Percentiles rank a stretch among this genome's conserved stretches.
These are phyloP conservation scores for Wickerhamiella parazyma DNA, from an alignment of 805 yeast species.

Conservation along the genomic window DNA sequence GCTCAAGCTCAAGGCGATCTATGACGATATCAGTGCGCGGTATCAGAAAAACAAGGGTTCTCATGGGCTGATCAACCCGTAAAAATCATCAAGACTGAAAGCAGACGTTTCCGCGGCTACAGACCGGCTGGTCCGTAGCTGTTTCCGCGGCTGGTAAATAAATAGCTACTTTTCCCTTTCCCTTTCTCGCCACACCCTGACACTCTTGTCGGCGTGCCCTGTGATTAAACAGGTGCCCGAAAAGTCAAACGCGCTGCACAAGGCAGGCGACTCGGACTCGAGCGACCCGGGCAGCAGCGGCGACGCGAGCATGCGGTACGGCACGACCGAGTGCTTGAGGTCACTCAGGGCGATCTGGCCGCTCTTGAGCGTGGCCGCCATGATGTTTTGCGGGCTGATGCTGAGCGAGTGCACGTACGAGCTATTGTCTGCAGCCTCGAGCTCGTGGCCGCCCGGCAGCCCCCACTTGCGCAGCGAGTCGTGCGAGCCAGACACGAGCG, in stretches of 20 bases:
- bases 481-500: conserved; percentile 69
- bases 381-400: conserved; percentile 43
- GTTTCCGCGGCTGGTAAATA: conserved; percentile 8
- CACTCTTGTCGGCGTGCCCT: conserved; percentile 76
- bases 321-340: conserved; percentile 61
- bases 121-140: conserved; percentile 1
- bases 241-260: conserved; percentile 40
- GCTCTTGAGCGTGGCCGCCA: conserved; percentile 71
- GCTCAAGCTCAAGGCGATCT: conserved; percentile 7
- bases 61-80: conserved; percentile 2
- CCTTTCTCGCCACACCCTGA: conserved; percentile 42
- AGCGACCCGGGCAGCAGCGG: conserved; percentile 56
- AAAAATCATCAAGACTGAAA: no score
- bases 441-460: conserved; percentile 60
- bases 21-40: conserved; percentile 12
- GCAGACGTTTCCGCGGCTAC: conserved; percentile 9
- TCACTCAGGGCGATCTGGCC: conserved; percentile 65
- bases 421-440: conserved; percentile 37
- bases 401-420: conserved; percentile 56
- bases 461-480: conserved; percentile 77
- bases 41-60: conserved; percentile 14
- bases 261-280: conserved; percentile 45
- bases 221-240: conserved; percentile 72
- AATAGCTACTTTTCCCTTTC: no score
- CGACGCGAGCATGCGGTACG: conserved; percentile 42